Percentiles rank a stretch among this genome's conserved stretches.
Evolutionary conservation across 176 grass and related monocot genomes (phyloP).

Genomic region (Aegilops longissima): DNA sequence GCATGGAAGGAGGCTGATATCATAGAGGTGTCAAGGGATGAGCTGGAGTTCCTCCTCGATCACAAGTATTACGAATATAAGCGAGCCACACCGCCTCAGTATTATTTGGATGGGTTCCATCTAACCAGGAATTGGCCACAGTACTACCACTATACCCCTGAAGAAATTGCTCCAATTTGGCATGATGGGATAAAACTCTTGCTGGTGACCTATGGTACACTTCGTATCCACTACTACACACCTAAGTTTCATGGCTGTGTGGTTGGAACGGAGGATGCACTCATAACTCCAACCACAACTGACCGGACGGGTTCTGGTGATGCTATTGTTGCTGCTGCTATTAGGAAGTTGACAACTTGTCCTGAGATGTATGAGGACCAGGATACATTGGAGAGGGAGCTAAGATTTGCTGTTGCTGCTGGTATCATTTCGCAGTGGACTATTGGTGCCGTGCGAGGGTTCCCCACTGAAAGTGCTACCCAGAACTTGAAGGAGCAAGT

Average conservation of each 20-base stretch:
- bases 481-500: conserved; percentile 91
- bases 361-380: conserved; percentile 82
- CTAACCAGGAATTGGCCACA: conserved; percentile 57
- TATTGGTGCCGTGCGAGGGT: conserved; percentile 74
- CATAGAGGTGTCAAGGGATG: conserved; percentile 82
- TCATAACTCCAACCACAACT: conserved; percentile 74
- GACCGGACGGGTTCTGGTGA: conserved; percentile 92
- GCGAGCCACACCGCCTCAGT: conserved; percentile 70
- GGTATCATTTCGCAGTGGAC: conserved; percentile 98
- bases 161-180: conserved; percentile 82
- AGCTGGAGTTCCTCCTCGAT: conserved; percentile 91
- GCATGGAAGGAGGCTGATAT: conserved; percentile 78
- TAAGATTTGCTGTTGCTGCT: conserved; percentile 78
- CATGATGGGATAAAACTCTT: conserved; percentile 78
- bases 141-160: conserved; percentile 63
- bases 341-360: conserved; percentile 67
- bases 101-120: conserved; percentile 70
- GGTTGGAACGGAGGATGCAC: conserved; percentile 68
- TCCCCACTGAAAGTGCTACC: conserved; percentile 83
- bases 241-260: conserved; percentile 80
- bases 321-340: conserved; percentile 77
- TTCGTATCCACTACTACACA: conserved; percentile 86
- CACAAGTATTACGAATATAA: conserved; percentile 78
- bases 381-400: conserved; percentile 67
- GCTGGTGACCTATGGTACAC: conserved; percentile 72